Evolutionary conservation across 768 basidiomycete species (phyloP).

Genomic region (Scleroderma citrinum): DNA sequence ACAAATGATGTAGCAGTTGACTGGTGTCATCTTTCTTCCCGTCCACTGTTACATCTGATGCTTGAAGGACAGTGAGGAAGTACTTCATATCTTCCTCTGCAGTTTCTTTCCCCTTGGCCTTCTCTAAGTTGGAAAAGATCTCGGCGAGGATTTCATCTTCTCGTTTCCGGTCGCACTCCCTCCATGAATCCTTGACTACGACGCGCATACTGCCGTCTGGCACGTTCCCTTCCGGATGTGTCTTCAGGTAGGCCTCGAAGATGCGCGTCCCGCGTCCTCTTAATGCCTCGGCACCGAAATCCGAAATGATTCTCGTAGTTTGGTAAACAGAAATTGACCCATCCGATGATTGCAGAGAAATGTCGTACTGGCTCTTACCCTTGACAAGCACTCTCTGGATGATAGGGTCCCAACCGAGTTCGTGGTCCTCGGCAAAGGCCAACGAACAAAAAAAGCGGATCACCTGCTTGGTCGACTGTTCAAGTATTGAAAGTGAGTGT

Average conservation of each 20-base stretch:
- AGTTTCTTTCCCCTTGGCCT: not conserved
- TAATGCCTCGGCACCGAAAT: not conserved
- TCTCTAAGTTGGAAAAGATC: not conserved
- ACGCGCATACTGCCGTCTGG: not conserved
- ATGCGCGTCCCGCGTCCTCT: not conserved
- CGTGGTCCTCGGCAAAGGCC: not conserved
- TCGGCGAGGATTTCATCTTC: not conserved
- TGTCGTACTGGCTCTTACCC: not conserved
- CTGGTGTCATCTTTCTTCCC: not conserved
- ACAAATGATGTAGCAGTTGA: too few species aligned
- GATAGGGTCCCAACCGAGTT: conserved; percentile 3
- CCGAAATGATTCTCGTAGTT: not conserved
- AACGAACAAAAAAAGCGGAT: not conserved
- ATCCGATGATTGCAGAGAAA: not conserved
- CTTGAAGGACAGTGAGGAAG: not conserved
- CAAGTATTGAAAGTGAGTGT: not conserved
- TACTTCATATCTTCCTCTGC: not conserved
- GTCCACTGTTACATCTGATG: not conserved
- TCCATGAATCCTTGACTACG: not conserved
- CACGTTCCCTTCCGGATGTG: not conserved
- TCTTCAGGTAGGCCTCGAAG: not conserved
- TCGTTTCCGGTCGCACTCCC: not conserved
- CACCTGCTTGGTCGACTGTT: not conserved
- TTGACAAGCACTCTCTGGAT: not conserved
- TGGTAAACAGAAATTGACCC: not conserved